Base-by-base conservation (phyloP, 352 stramenopile genomes). In the Globisporangium solare region DNA sequence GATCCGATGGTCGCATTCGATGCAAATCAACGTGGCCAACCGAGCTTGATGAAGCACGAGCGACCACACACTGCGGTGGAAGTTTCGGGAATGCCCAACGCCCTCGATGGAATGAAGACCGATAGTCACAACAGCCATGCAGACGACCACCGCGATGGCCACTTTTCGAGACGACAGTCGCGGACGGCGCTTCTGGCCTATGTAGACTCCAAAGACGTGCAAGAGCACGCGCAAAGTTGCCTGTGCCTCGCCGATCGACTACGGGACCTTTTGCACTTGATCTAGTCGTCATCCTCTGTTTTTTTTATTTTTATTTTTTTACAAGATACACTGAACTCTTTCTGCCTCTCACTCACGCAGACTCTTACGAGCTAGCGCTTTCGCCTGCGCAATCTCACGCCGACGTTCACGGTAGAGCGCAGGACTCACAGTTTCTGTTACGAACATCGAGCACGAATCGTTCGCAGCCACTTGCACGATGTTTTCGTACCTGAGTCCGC, bases 391-490 rank as follows among this genome's bases (percentile, higher is more conserved):
- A 27, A 88, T 60, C 51, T 85, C 69, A 45, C 69, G 72, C 0
- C 75, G 69, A 0, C 77, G 75, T 54, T 76, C 63, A 10, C 71
- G 53, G 42, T 84, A 88, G 24, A 78, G 52, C 7, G 58, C 47
- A 1, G 67, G 20, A 0, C 65, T 4, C 13, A 86, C 56, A 12
- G 70, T 73, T 56, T 89, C 76, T 8, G 63, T 81, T 3, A 89
- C 53, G 41, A 88, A 74, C 6, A 80, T 57, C 1, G 81, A 87
- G 32, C 75, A 74, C 7, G 71, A 55, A 54, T 92, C 79, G 40
- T 76, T 89, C 17, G 79, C 79, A 1, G 67, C 76, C 13, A 70
- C 76, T 14, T 76, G 56, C 2, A 68, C 64, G 20, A 92, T 68
- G 7, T 54, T 55, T 18, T 88, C 75, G 56, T 85, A 88, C 2